A percentile compares a stretch with the other conserved stretches of the same genome.
Conservation (phyloP, 2,329 filamentous ascomycete genomes). For the Colletotrichum neosansevieriae region DNA sequence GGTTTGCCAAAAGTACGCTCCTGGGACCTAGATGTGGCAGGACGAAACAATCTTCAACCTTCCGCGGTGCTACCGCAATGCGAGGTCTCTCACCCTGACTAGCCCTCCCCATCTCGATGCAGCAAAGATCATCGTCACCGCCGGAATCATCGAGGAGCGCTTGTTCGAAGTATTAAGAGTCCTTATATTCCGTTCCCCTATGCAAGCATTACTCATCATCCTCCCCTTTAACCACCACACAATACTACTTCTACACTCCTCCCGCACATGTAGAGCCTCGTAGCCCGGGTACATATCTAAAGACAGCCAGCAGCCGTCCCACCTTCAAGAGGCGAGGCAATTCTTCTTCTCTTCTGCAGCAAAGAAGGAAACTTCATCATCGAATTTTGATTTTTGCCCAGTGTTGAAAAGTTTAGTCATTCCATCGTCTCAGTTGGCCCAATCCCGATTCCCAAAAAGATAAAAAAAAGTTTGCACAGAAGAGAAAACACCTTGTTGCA, state of each 20-base stretch:
- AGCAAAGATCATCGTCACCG: background rate
- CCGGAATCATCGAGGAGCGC: background rate
- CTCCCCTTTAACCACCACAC: background rate
- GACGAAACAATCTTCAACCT: too few species aligned
- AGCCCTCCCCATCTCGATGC: too few species aligned
- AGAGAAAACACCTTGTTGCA: conserved; percentile 26
- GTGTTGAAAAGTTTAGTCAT: conserved; percentile 22
- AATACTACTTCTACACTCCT: background rate
- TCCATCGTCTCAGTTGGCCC: conserved; percentile 34
- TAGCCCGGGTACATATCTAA: background rate
- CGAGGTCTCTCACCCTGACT: too few species aligned
- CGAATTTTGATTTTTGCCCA: conserved; percentile 32
- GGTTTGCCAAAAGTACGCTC: too few species aligned
- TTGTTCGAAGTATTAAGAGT: background rate
- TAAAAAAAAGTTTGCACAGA: conserved; percentile 7
- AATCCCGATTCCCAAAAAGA: conserved; percentile 19
- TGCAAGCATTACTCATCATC: conserved; percentile 2
- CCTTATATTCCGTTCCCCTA: background rate
- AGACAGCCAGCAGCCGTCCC: too few species aligned
- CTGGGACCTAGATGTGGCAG: too few species aligned
- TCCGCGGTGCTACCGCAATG: too few species aligned
- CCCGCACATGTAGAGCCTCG: background rate
- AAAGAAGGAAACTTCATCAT: conserved; percentile 15
- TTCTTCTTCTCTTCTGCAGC: background rate
- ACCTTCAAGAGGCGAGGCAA: too few species aligned